A percentile compares a stretch with the other conserved stretches of the same genome.
Evolutionary conservation across 169 alveolate species (phyloP).

Genomic region (Babesia caballi): DNA sequence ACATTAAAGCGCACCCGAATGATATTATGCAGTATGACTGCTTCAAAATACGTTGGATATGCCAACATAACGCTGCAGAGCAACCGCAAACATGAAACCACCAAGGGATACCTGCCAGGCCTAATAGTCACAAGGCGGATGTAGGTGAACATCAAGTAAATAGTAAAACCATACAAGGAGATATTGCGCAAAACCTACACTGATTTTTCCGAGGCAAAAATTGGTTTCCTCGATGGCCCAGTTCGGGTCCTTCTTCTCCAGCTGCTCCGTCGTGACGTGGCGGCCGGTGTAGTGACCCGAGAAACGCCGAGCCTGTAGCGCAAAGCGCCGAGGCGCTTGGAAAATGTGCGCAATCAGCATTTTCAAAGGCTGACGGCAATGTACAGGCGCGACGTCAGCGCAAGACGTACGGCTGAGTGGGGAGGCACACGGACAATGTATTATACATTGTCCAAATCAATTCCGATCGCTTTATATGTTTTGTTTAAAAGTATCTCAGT

Average conservation of each 20-base stretch:
- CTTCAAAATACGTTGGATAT: too few species aligned
- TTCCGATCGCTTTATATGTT: too few species aligned
- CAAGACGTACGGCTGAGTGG: neutral
- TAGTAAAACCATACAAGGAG: neutral
- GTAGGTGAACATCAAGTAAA: neutral
- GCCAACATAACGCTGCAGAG: too few species aligned
- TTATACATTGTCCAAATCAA: too few species aligned
- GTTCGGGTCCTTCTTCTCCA: constrained; percentile 82
- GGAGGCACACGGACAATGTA: constrained; percentile 10
- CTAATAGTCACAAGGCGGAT: too few species aligned
- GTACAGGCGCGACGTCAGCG: neutral
- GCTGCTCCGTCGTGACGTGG: constrained; percentile 80
- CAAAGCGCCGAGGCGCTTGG: constrained; percentile 11
- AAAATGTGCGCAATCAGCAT: neutral
- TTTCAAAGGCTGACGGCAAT: neutral
- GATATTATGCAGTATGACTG: too few species aligned
- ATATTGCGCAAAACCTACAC: constrained; percentile 56
- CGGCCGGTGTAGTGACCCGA: constrained; percentile 80
- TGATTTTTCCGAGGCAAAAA: constrained; percentile 87
- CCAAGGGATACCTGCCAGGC: too few species aligned
- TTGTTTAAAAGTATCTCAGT: too few species aligned
- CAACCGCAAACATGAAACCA: too few species aligned
- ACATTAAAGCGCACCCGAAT: too few species aligned
- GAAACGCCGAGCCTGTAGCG: constrained; percentile 51
- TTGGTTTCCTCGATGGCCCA: constrained; percentile 92